A percentile compares a stretch with the other conserved stretches of the same genome.
Evolutionary conservation across 2,329 filamentous ascomycete species (phyloP).

Genomic region (Pseudogymnoascus sp.): DNA sequence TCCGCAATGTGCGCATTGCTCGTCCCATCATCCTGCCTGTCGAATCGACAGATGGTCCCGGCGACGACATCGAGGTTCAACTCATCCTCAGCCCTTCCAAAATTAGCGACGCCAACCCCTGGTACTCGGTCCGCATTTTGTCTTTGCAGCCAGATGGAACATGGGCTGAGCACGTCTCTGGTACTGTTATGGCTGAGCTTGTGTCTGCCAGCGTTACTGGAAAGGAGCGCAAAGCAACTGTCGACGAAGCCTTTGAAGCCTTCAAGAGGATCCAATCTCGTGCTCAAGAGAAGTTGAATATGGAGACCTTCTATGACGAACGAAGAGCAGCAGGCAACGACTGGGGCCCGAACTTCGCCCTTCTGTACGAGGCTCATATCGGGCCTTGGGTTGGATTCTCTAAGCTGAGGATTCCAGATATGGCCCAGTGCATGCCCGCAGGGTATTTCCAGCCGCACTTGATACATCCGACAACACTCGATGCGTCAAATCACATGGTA

Average conservation of each 20-base stretch:
- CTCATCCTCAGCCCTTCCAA: constrained; percentile 9
- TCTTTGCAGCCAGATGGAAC: not conserved
- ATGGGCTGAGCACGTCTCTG: constrained; percentile 9
- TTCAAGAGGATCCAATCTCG: not conserved
- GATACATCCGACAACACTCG: not conserved
- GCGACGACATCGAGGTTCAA: constrained; percentile 10
- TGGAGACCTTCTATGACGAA: constrained; percentile 10
- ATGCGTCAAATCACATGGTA: constrained; percentile 13
- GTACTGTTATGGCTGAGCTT: constrained; percentile 3
- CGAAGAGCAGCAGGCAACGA: constrained; percentile 10
- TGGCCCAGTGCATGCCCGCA: constrained; percentile 11
- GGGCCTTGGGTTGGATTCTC: constrained; percentile 1
- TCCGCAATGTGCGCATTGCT: constrained; percentile 40
- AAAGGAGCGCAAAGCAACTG: constrained; percentile 7
- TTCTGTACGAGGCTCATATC: constrained; percentile 12
- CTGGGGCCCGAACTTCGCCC: constrained; percentile 12
- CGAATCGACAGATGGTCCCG: constrained; percentile 30
- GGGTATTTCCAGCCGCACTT: not conserved
- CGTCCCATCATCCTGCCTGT: constrained; percentile 45
- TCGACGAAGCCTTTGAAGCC: constrained; percentile 8
- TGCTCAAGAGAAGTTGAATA: not conserved
- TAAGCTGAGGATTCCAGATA: constrained; percentile 10
- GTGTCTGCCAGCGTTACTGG: not conserved
- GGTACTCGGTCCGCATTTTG: constrained; percentile 11
- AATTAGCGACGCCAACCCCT: not conserved